Evolutionary conservation across 2,329 filamentous ascomycete genomes (phyloP), one percentile per base, ranked within the genome.

Genomic region (Colletotrichum scovillei): DNA sequence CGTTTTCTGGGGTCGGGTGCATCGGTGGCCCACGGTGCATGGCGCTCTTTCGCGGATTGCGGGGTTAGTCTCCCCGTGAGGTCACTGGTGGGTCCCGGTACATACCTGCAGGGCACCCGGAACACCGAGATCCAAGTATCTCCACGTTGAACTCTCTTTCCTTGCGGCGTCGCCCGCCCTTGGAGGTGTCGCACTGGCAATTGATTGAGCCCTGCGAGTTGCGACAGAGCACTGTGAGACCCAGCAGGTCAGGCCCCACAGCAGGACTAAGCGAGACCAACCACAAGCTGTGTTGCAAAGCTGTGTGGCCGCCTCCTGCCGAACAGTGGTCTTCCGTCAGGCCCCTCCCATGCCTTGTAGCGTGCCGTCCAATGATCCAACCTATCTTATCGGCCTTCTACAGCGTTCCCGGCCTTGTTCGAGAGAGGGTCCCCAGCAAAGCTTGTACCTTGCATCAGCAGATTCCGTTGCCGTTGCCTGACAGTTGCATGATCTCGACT

Each of bases 1-100:
- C 67, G 73, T 76, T 74, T 70, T 74, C 78, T 77, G 78, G 78
- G 76, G 78, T 78, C 77, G 77, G 79, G 76, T 77, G 73, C 64
- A 71, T 71, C 69, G 65, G 69, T 69, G 70, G 69, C 69, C 69
- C 66, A 69, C 53, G 70, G 46, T 26, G 70, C 67, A 70, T 70
- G 60, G 70, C 67, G 69, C 63, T 56, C 35, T 42, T 62, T 72
- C 63, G 72, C 74, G 68, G 73, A 78, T 76, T 79, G 78, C 78
- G 78, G 78, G 78, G 78, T 76, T 75, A 73, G 69, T 69, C 53
- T 49, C 46, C 60, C 72, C 52, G 67, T 67, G 72, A 74, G 72
- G 72, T 74, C 72, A 74, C 72, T 53, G 62, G 63, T 72, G 72
- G 72, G 68, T 63, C 68, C 69, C 72, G 68, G 72, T 74, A 74